Conservation (phyloP, 108 stramenopile genomes). For the Parmales sp. region DNA sequence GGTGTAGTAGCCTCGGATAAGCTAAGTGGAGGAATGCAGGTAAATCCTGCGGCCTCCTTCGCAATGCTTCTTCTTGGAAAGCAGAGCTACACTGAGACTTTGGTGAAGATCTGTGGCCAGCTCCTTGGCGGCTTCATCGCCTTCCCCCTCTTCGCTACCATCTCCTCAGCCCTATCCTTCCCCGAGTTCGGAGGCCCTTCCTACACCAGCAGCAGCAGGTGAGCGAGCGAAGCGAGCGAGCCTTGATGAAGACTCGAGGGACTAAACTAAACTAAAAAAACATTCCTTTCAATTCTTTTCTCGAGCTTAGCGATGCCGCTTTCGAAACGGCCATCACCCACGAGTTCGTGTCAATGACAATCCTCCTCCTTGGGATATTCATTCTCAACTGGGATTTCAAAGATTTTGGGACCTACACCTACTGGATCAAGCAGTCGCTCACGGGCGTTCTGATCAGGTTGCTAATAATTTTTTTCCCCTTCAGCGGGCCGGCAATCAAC, state of each 20-base stretch:
- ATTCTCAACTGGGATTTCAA: conserved; percentile 65
- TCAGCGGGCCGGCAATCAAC: conserved; percentile 77
- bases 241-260: too few species aligned
- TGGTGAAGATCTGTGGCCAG: conserved; percentile 59
- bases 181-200: conserved; percentile 73
- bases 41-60: conserved; percentile 65
- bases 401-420: conserved; percentile 58
- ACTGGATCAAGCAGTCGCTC: conserved; percentile 72
- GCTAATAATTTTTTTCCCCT: conserved; percentile 68
- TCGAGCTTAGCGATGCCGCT: too few species aligned
- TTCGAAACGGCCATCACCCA: too few species aligned
- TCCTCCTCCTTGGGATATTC: conserved; percentile 65
- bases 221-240: too few species aligned
- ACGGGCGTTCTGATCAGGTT: conserved; percentile 71
- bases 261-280: too few species aligned
- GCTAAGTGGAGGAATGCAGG: conserved; percentile 45
- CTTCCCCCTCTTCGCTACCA: conserved; percentile 57
- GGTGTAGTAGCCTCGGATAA: conserved; percentile 72
- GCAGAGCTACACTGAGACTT: conserved; percentile 58
- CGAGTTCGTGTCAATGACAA: too few species aligned
- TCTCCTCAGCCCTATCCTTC: conserved; percentile 42
- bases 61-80: conserved; percentile 67
- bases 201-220: too few species aligned
- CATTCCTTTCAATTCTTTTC: too few species aligned
- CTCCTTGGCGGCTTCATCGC: conserved; percentile 71